Conservation (phyloP, 805 yeast species). For the Hyphopichia homilentoma region DNA sequence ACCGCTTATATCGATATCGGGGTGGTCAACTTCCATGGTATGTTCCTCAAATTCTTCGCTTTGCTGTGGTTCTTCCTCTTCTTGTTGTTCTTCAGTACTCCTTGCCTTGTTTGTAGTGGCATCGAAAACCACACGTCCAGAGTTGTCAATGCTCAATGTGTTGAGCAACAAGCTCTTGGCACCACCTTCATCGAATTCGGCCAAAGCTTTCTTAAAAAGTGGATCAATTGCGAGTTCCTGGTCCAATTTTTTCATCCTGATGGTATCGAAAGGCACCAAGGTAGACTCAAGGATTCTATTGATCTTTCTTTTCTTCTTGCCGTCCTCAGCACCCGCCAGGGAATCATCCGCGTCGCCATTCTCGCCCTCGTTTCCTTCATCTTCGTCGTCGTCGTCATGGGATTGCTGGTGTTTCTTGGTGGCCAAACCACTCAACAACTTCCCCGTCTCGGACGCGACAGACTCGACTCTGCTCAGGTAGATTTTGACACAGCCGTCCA, state of each 20-base stretch:
- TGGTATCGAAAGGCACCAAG: conserved; percentile 46
- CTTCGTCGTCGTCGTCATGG: conserved; percentile 18
- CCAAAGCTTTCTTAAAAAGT: conserved; percentile 65
- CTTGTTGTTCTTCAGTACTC: conserved; percentile 13
- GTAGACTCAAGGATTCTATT: conserved; percentile 43
- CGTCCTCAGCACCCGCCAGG: conserved; percentile 13
- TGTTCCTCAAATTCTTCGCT: conserved; percentile 7
- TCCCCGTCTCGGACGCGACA: conserved; percentile 87
- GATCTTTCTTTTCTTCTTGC: conserved; percentile 22
- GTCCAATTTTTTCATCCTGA: conserved; percentile 54
- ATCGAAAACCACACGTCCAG: conserved; percentile 63
- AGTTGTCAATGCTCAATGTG: conserved; percentile 50
- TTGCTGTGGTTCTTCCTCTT: conserved; percentile 7
- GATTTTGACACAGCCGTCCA: conserved; percentile 93
- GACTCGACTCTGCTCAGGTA: conserved; percentile 90
- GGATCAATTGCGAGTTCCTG: conserved; percentile 70
- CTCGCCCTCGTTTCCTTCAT: conserved; percentile 20
- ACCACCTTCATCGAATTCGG: conserved; percentile 83
- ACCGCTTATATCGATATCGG: conserved; percentile 14
- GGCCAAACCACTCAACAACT: conserved; percentile 72
- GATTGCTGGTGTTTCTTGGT: conserved; percentile 24
- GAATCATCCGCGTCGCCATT: conserved; percentile 18
- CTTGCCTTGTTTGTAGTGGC: conserved; percentile 41
- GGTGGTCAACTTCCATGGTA: conserved; percentile 3
- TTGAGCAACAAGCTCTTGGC: conserved; percentile 67